Base-by-base conservation (phyloP, 2,329 filamentous ascomycete genomes). In the Coniochaeta sp. region DNA sequence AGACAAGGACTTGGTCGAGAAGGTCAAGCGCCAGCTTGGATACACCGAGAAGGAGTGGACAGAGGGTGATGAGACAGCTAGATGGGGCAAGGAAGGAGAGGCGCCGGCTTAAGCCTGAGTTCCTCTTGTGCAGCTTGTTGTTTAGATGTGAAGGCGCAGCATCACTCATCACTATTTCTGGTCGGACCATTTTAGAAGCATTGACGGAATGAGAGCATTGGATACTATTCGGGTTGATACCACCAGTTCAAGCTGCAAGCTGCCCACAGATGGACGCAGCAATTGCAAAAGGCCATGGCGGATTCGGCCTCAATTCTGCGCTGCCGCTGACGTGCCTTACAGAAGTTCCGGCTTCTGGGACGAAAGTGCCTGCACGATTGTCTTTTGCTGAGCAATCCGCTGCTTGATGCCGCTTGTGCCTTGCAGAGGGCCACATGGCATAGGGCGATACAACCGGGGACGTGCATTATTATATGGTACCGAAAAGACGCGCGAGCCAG, bases 31-130 rank as follows among this genome's bases (percentile, higher is more conserved):
- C 68, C 82, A 89, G 64, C 81, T 97, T 47, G 92, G 92, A 0
- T 98, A 99, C 70, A 81, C 88, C 5, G 93, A 98, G 76, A 88
- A 89, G 67, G 80, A 85, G 31, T 97, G 95, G 92, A 81, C 82
- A 61, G 88, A 86, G 6, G 93, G 91, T 11, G 90, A 97, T 67
- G 93, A 98, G 78, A 88, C 85, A 33, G 84, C 85, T 58, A 81
- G 93, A 71, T 97, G 93, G 93, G 89, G 89, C 58, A 84, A 77
- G 43, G 78, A 81, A 55, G 75, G 71, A 33, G 69, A 69, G 19
- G 58, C 55, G 31, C 3, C 26, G 3, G 22, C 24, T 16, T 31
- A 14, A 17, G 47, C 47, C 8, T 28, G 4, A 31, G 6, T 28
- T 31, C 14, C 47, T 17, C 17, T 31, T 31, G 22, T 52, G 22